Evolutionary conservation across 2,329 filamentous ascomycete species (phyloP).

Genomic region (Venturia carpophila): DNA sequence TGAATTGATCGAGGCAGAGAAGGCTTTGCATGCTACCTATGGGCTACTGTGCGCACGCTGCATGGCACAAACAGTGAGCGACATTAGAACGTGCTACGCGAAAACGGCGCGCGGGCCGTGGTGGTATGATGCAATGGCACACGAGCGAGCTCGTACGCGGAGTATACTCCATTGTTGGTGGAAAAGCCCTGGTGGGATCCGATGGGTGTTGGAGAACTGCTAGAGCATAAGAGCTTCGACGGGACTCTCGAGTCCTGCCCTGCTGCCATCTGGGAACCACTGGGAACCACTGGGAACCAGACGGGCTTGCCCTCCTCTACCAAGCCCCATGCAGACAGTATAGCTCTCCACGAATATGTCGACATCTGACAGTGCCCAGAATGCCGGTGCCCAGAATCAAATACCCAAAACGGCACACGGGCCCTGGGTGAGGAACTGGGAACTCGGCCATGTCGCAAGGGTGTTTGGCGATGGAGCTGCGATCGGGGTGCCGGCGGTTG

Average conservation of each 20-base stretch:
- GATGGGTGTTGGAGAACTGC: background rate
- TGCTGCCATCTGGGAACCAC: too few relatives aligned
- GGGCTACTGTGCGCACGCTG: background rate
- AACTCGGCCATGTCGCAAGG: slow-evolving; percentile 2
- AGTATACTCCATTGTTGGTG: background rate
- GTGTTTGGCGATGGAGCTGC: background rate
- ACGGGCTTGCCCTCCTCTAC: background rate
- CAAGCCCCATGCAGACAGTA: background rate
- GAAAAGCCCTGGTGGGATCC: background rate
- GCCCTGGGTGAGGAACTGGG: background rate
- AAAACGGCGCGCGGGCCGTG: background rate
- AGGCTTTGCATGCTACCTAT: background rate
- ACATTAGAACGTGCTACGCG: background rate
- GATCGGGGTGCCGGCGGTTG: background rate
- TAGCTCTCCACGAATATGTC: background rate
- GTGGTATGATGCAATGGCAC: background rate
- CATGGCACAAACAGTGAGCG: slow-evolving; percentile 1
- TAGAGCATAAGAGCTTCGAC: background rate
- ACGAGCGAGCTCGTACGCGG: background rate
- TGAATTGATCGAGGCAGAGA: background rate
- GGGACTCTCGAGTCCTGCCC: too few relatives aligned
- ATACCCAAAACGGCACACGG: background rate
- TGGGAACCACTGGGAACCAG: too few relatives aligned
- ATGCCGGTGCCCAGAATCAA: background rate
- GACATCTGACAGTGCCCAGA: background rate